A percentile compares a stretch with the other conserved stretches of the same genome.
phyloP scores from a whole-genome alignment of 2,329 filamentous ascomycete genomes.

The Aspergillus sp. region DNA sequence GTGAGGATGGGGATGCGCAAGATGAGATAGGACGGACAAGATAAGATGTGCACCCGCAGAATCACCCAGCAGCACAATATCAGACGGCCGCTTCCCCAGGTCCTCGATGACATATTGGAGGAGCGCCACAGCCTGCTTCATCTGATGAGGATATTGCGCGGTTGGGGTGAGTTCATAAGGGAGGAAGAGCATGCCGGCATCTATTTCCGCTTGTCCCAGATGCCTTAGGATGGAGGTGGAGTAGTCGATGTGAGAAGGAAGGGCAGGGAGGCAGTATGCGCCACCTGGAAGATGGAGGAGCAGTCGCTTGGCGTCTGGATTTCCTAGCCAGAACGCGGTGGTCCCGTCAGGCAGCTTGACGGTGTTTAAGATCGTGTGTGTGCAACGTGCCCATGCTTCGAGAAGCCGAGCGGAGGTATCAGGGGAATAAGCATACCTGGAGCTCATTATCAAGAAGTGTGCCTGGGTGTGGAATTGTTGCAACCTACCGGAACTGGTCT shows the following conservation, averaged over 20 bases:
- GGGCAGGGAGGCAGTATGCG: neutral
- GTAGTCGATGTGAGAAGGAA: neutral
- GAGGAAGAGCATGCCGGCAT: neutral
- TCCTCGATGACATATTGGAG: neutral
- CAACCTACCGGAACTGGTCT: neutral
- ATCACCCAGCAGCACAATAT: neutral
- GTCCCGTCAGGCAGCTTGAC: neutral
- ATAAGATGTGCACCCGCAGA: neutral
- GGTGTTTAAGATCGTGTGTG: neutral
- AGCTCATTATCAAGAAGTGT: neutral
- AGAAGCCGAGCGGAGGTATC: neutral
- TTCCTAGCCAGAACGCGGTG: neutral
- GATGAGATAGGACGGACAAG: neutral
- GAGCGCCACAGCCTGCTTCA: neutral
- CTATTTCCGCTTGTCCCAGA: neutral
- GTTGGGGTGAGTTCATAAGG: neutral
- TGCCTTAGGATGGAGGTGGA: neutral
- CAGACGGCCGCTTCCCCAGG: neutral
- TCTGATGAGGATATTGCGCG: neutral
- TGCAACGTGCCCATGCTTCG: neutral
- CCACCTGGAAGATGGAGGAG: neutral
- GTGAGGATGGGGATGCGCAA: neutral
- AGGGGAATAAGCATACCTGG: neutral
- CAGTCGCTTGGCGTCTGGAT: neutral
- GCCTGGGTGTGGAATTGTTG: neutral